Percentiles rank a stretch among this genome's conserved stretches.
Evolutionary conservation across 805 yeast species (phyloP).

Genomic region (Alloascoidea hylecoeti): DNA sequence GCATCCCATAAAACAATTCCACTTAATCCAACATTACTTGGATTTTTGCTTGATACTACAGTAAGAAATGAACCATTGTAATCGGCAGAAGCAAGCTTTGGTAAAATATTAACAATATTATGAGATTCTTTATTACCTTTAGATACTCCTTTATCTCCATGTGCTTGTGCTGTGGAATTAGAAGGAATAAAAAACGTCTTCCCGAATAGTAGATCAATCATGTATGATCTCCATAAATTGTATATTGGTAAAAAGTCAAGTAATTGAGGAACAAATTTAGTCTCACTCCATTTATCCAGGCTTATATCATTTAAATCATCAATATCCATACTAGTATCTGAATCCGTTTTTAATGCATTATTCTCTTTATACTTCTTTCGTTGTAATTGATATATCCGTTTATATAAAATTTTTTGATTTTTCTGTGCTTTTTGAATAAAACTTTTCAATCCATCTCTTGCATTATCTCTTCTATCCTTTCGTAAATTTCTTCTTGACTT

Average conservation of each 20-base stretch:
- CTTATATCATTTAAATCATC: not conserved
- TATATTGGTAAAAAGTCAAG: slow-evolving; percentile 38
- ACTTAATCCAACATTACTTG: slow-evolving; percentile 38
- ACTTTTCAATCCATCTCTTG: slow-evolving; percentile 13
- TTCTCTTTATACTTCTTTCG: not conserved
- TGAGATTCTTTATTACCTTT: slow-evolving; percentile 11
- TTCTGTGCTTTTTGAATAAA: slow-evolving; percentile 10
- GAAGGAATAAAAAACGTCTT: slow-evolving; percentile 4
- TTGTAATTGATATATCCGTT: not conserved
- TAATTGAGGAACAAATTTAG: slow-evolving; percentile 18
- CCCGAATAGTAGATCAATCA: slow-evolving; percentile 32
- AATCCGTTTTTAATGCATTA: not conserved
- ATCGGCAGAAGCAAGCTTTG: slow-evolving; percentile 63
- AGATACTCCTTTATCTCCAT: slow-evolving; percentile 3
- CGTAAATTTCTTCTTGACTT: slow-evolving; percentile 4
- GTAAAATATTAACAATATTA: no score
- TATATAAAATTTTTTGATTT: not conserved
- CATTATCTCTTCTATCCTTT: slow-evolving; percentile 9
- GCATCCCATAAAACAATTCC: slow-evolving; percentile 86
- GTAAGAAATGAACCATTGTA: slow-evolving; percentile 60
- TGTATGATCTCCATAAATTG: slow-evolving; percentile 63
- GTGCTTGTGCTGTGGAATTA: no score
- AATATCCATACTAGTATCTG: not conserved
- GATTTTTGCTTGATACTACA: slow-evolving; percentile 43
- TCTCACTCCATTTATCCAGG: slow-evolving; percentile 6